Conservation (phyloP, 805 yeast genomes). For the Hanseniaspora opuntiae region DNA sequence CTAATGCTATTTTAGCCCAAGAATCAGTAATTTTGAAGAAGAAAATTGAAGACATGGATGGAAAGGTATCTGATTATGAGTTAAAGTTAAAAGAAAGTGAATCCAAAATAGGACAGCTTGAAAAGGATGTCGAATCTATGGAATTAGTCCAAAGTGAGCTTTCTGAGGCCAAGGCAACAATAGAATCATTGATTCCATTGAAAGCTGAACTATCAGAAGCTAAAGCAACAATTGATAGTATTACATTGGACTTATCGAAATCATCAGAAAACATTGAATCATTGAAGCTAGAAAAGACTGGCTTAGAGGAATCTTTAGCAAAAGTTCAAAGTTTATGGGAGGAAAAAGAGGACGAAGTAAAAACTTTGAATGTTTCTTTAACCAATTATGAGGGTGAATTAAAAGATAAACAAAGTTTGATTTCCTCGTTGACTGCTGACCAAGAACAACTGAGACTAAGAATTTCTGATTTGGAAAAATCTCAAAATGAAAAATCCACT, state of each 20-base stretch:
- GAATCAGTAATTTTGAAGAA: constrained; percentile 16
- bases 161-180: not conserved
- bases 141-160: not conserved
- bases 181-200: constrained; percentile 7
- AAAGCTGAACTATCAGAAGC: constrained; percentile 15
- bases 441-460: constrained; percentile 11
- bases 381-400: not conserved
- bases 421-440: not conserved
- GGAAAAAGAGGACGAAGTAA: not conserved
- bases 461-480: constrained; percentile 14
- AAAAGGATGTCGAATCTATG: not conserved
- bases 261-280: not conserved
- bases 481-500: constrained; percentile 12
- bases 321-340: not conserved
- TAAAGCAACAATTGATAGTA: not conserved
- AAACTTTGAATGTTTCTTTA: constrained; percentile 17
- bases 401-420: not conserved
- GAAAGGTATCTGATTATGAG: constrained; percentile 12
- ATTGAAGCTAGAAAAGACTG: not conserved
- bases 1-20: constrained; percentile 3
- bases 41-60: constrained; percentile 20
- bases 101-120: not conserved
- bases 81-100: constrained; percentile 2
- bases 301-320: not conserved
- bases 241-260: not conserved